A percentile compares a stretch with the other conserved stretches of the same genome.
These are phyloP conservation scores for Nakazawaea siamensis DNA, from an alignment of 805 yeast genomes.

Conservation along the genomic window DNA sequence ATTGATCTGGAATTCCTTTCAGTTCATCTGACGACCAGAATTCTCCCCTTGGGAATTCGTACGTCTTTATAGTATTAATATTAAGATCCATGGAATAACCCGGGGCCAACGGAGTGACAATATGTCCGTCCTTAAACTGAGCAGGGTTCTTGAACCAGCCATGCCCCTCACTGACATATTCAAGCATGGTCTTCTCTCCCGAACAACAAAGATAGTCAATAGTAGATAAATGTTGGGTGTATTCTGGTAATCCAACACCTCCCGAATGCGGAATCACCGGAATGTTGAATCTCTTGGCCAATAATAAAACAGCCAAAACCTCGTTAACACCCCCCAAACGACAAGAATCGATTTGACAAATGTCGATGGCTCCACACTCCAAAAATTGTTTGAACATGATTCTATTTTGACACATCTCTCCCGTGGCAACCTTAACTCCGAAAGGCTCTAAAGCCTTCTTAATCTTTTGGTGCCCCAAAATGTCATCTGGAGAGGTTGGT, in stretches of 20 bases:
- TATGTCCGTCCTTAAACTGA: constrained; percentile 13
- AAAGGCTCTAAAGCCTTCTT: constrained; percentile 15
- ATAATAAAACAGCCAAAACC: constrained; percentile 15
- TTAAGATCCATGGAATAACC: constrained; percentile 17
- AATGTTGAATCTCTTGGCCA: constrained; percentile 16
- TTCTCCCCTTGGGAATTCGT: constrained; percentile 15
- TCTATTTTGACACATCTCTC: constrained; percentile 19
- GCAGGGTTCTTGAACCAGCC: constrained; percentile 16
- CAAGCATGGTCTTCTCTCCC: constrained; percentile 15
- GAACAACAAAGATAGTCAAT: constrained; percentile 16
- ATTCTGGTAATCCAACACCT: constrained; percentile 18
- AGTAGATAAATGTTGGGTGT: constrained; percentile 16
- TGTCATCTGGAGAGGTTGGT: constrained; percentile 19
- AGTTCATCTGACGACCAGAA: constrained; percentile 19
- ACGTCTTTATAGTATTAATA: constrained; percentile 13
- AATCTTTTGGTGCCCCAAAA: constrained; percentile 16
- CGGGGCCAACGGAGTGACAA: constrained; percentile 15
- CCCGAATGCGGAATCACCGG: constrained; percentile 18
- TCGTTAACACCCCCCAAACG: constrained; percentile 18
- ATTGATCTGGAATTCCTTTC: constrained; percentile 9
- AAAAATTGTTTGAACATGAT: constrained; percentile 18
- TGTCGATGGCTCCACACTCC: constrained; percentile 17
- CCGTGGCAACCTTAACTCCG: constrained; percentile 18
- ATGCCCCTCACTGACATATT: constrained; percentile 15
- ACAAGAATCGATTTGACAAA: constrained; percentile 17